Percentiles rank a stretch among this genome's conserved stretches.
phyloP scores from a whole-genome alignment of 208 protist species.

The Trypanosoma avium region DNA sequence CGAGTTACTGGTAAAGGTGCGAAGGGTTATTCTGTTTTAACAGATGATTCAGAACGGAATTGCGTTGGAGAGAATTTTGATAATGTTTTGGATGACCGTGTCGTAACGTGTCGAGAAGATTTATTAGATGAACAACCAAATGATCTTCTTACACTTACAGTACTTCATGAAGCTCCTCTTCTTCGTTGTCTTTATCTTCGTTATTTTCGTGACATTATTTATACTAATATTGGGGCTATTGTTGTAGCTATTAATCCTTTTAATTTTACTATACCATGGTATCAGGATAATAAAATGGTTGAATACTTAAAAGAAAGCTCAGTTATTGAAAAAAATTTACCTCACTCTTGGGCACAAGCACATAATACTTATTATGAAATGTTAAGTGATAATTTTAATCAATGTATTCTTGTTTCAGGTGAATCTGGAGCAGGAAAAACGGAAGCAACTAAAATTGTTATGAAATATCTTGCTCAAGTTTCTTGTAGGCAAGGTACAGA shows the following conservation, averaged over 20 bases:
- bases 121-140: slow-evolving; percentile 28
- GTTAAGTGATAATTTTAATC: slow-evolving; percentile 27
- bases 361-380: slow-evolving; percentile 44
- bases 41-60: slow-evolving; percentile 13
- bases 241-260: slow-evolving; percentile 47
- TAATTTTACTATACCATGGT: slow-evolving; percentile 43
- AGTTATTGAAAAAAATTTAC: slow-evolving; percentile 34
- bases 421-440: slow-evolving; percentile 54
- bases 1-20: not conserved
- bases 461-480: slow-evolving; percentile 43
- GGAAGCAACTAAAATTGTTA: slow-evolving; percentile 42
- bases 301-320: slow-evolving; percentile 35
- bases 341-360: slow-evolving; percentile 44
- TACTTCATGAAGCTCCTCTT: slow-evolving; percentile 41
- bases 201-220: slow-evolving; percentile 46
- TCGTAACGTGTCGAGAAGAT: slow-evolving; percentile 25
- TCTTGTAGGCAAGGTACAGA: slow-evolving; percentile 29
- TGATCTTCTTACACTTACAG: slow-evolving; percentile 38
- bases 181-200: slow-evolving; percentile 35
- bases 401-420: slow-evolving; percentile 51
- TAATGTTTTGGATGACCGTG: not conserved
- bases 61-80: slow-evolving; percentile 24
- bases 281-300: slow-evolving; percentile 36
- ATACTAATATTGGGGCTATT: slow-evolving; percentile 51
- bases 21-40: slow-evolving; percentile 11